Evolutionary conservation across 1,139 yeast species (phyloP), one percentile per base, ranked within the genome.

Genomic region (Komagataea norvegica): DNA sequence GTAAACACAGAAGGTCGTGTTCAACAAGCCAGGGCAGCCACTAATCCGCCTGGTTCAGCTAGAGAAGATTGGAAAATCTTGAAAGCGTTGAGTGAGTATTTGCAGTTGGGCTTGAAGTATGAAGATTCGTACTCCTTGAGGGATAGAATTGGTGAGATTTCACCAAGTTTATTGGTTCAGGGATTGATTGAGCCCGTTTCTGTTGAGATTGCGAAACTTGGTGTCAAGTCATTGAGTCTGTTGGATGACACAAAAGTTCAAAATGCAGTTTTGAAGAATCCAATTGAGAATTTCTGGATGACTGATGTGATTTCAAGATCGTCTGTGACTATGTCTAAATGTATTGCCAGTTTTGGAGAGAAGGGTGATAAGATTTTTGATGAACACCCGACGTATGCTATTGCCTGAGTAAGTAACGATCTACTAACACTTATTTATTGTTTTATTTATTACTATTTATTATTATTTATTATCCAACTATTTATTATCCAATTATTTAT

Each of bases 1-100:
- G 89, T 86, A 46, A 86, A 86, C 65, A 85, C 95, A 33, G 95
- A 86, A 65, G 95, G 95, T 51, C 79, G 95, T 60, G 77, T 88
- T 10, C 95, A 86, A 68, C 65, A 72, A 42, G 83, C 95, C 4
- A 76, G 93, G 52, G 95, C 95, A 34, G 93, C 95, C 28, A 80
- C 87, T 18, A 85, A 82, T 46, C 81, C 94, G n/a, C 95, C 95
- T 37, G 95, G 93, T 28, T 84, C 77, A 38, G 94, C 95, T 31
- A 81, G 95, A 61, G 95, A 86, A 64, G 95, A 86, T 65, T 86
- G 95, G 95, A 81, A 82, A 68, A 81, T 86, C 49, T 64, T 86
- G 53, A 78, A 93, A 63, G 95, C 95, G 8, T 72, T 84, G 43
- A 77, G 86, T 37, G 95, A 86, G 63, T 85, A 82, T 59, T 68